Percentiles rank a stretch among this genome's conserved stretches.
These are phyloP conservation scores for Backusella psychrophila DNA, from an alignment of 192 early-diverging fungal genomes.

Conservation along the genomic window DNA sequence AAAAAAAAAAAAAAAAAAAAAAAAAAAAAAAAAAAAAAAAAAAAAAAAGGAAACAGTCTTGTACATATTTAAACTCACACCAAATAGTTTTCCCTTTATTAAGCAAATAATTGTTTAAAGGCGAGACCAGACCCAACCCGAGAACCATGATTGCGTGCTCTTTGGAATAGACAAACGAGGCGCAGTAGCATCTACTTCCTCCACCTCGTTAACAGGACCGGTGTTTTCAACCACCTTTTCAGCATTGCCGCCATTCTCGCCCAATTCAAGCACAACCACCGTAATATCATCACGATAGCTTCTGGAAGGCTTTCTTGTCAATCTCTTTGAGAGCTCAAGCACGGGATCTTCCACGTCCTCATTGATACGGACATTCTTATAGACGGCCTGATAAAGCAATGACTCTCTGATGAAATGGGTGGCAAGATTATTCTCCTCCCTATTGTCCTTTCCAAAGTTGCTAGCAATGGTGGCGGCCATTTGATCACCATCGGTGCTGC, in stretches of 20 bases:
- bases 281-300: constrained; percentile 84
- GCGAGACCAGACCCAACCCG: constrained; percentile 19
- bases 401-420: constrained; percentile 28
- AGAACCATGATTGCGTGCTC: constrained; percentile 4
- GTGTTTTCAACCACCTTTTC: neutral
- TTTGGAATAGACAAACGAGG: neutral
- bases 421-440: constrained; percentile 21
- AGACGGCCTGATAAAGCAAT: constrained; percentile 19
- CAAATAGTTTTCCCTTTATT: neutral
- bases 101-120: constrained; percentile 1
- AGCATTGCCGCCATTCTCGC: neutral
- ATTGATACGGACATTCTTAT: constrained; percentile 14
- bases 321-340: constrained; percentile 31
- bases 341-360: constrained; percentile 3
- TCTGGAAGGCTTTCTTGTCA: constrained; percentile 43
- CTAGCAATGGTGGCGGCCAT: constrained; percentile 44
- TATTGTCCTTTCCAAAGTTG: neutral
- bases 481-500: constrained; percentile 51
- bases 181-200: neutral
- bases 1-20: neutral
- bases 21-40: neutral
- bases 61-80: neutral
- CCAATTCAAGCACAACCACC: constrained; percentile 51
- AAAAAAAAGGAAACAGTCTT: neutral
- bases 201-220: constrained; percentile 2